Base-by-base conservation (phyloP, 768 basidiomycete species). In the Leccinum longicurvipes region DNA sequence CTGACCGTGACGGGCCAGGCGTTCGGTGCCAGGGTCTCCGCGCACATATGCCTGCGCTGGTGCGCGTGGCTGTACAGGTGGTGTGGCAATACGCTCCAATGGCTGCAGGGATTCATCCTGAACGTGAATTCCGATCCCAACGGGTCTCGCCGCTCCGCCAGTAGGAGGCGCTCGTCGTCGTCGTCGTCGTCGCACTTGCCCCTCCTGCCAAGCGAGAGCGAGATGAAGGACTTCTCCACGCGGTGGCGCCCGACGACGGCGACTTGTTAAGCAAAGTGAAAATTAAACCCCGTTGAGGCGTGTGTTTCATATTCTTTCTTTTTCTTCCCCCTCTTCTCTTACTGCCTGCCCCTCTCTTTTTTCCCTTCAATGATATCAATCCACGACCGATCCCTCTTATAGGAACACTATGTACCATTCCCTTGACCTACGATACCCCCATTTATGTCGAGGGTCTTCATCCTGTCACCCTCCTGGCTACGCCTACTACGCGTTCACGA, bases 1-100 rank as follows among this genome's bases (percentile, higher is more conserved):
- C 63, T 66, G 51, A 24, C 65, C 55, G 63, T 66, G 32, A 50
- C 58, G 1, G 66, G 55, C n/a, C 66, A 66, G 60, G 65, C 66
- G 21, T 66, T 66, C 17, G 65, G 65, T 4, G 66, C 63, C 0
- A 41, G 58, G n/a, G 66, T 55, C 32, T 60, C 66, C 15, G 66
- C 60, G 36, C 50, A 53, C 41, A n/a, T 66, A 27, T 60, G 55
- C 51, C 4, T 67, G 56, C 51, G 56, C 6, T 66, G 66, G 66
- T 66, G 63, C 60, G 57, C 66, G 27, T 65, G 63, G 63, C 6
- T 65, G 25, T 55, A 23, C n/a, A 55, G 41, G 53, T 47, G 58
- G 58, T 66, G 46, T 51, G 53, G 51, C 39, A 17, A 19, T 51
- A 32, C 60, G 19, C 17, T 57, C 24, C 48, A 48, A 21, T 21